Evolutionary conservation across 2,329 filamentous ascomycete species (phyloP).

Genomic region (Rhexocercosporidium sp.): DNA sequence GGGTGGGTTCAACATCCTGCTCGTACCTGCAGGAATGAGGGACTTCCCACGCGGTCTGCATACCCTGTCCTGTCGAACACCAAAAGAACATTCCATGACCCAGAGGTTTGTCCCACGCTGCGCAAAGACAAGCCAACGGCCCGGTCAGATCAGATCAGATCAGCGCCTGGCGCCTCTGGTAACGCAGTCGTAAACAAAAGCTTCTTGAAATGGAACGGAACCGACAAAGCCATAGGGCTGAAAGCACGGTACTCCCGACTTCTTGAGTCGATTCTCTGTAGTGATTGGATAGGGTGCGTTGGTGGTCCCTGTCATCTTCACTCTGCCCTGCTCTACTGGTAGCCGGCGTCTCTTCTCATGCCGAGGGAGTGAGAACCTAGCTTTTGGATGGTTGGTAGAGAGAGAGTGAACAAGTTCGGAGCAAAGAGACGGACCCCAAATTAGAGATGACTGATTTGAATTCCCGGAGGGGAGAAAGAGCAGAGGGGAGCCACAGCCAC

Average conservation of each 20-base stretch:
- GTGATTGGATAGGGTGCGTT: neutral
- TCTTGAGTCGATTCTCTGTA: neutral
- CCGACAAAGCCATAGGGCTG: neutral
- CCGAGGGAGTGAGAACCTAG: neutral
- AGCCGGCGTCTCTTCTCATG: conserved; percentile 1
- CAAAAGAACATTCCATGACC: neutral
- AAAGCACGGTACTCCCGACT: conserved; percentile 3
- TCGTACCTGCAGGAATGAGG: conserved; percentile 5
- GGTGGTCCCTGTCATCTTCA: neutral
- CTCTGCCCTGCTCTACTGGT: neutral
- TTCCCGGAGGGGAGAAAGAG: neutral
- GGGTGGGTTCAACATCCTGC: neutral
- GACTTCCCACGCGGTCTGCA: neutral
- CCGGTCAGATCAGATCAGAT: conserved; percentile 5
- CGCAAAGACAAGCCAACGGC: neutral
- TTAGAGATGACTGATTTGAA: conserved; percentile 11
- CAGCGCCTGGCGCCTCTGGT: neutral
- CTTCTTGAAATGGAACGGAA: conserved; percentile 1
- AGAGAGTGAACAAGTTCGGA: neutral
- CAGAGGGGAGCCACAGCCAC: neutral
- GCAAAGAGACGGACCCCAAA: conserved; percentile 4
- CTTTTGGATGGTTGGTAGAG: neutral
- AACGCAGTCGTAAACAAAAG: neutral
- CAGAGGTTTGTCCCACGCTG: neutral
- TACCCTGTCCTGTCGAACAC: neutral